These are phyloP conservation scores for Fusarium pseudograminearum DNA, from an alignment of 2,329 filamentous ascomycete genomes.

Conservation along the genomic window DNA sequence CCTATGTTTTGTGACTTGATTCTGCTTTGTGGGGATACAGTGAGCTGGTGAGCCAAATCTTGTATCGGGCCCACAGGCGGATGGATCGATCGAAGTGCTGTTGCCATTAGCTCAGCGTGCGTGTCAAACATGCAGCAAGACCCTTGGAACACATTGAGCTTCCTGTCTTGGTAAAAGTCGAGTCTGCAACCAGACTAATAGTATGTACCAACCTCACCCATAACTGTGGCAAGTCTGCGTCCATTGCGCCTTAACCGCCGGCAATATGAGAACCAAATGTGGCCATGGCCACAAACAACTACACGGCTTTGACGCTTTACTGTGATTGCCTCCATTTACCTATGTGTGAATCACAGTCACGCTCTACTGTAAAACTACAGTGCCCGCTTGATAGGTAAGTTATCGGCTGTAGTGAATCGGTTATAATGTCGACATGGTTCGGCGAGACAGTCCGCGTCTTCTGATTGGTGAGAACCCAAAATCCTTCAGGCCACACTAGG, in stretches of 20 bases:
- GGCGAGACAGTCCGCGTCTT: background rate
- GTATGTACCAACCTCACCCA: background rate
- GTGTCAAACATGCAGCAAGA: slow-evolving; percentile 42
- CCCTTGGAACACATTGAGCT: slow-evolving; percentile 38
- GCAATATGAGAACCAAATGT: background rate
- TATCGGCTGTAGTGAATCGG: background rate
- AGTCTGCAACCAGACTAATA: background rate
- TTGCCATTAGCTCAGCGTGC: slow-evolving; percentile 38
- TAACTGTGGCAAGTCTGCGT: background rate
- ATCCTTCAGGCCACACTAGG: slow-evolving; percentile 4
- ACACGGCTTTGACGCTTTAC: background rate
- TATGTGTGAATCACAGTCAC: background rate
- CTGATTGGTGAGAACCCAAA: background rate
- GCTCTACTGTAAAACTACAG: background rate
- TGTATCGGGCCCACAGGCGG: slow-evolving; percentile 37
- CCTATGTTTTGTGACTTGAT: background rate
- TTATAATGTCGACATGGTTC: slow-evolving; percentile 9
- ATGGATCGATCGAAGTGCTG: slow-evolving; percentile 44
- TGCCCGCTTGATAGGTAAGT: background rate
- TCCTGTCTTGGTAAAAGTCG: slow-evolving; percentile 40
- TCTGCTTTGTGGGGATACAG: slow-evolving; percentile 5
- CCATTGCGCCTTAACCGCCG: slow-evolving; percentile 11
- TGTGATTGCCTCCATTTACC: background rate
- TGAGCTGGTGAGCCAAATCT: slow-evolving; percentile 3
- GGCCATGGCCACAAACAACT: background rate